These are phyloP conservation scores for Uncinocarpus reesii DNA, from an alignment of 2,329 filamentous ascomycete species.

Conservation along the genomic window DNA sequence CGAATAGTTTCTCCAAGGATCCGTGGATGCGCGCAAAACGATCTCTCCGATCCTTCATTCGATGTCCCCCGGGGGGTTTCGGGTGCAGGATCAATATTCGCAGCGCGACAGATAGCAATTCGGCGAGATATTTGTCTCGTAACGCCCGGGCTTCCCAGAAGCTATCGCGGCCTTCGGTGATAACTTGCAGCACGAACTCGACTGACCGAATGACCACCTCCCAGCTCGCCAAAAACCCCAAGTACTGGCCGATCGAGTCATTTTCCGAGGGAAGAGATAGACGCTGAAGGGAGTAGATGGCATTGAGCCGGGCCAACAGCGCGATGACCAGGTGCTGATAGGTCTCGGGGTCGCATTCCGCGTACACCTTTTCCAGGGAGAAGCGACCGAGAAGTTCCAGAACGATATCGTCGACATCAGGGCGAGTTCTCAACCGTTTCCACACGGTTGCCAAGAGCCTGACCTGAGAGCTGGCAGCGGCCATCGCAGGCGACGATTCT, in stretches of 20 bases:
- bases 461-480: conserved; percentile 28
- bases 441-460: conserved; percentile 29
- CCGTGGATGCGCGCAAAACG: conserved; percentile 33
- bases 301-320: conserved; percentile 32
- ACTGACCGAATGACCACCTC: conserved; percentile 32
- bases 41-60: conserved; percentile 30
- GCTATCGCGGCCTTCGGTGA: conserved; percentile 31
- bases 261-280: conserved; percentile 32
- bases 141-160: conserved; percentile 26
- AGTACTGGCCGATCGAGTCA: conserved; percentile 28
- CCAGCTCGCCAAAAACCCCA: conserved; percentile 35
- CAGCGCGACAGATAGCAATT: conserved; percentile 32
- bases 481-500: conserved; percentile 13
- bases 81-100: conserved; percentile 34
- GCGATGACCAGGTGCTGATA: conserved; percentile 32
- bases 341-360: conserved; percentile 26
- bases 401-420: conserved; percentile 36
- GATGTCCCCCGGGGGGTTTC: conserved; percentile 26
- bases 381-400: conserved; percentile 37
- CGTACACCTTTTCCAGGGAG: conserved; percentile 36
- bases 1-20: conserved; percentile 31
- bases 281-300: conserved; percentile 35
- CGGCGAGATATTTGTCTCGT: conserved; percentile 32
- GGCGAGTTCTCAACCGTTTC: conserved; percentile 31
- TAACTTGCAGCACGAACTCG: conserved; percentile 32